phyloP scores from a whole-genome alignment of 345 rosid genomes.

The Pistacia atlantica region DNA sequence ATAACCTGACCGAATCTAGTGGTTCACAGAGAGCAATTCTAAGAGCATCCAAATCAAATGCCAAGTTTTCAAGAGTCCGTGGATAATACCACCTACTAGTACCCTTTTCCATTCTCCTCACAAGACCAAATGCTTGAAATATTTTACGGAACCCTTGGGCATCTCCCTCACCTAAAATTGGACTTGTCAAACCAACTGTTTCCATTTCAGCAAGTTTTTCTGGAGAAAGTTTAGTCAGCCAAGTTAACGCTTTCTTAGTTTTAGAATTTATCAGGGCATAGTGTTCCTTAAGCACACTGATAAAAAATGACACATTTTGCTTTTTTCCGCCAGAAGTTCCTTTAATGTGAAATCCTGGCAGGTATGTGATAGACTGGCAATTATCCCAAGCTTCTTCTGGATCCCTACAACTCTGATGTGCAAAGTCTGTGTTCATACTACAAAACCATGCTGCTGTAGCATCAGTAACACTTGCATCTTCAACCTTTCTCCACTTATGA shows the following conservation, averaged over 20 bases:
- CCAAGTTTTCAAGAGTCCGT: slow-evolving; percentile 61
- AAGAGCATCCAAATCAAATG: slow-evolving; percentile 87
- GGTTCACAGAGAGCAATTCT: slow-evolving; percentile 78
- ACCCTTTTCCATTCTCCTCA: slow-evolving; percentile 62
- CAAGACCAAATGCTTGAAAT: slow-evolving; percentile 83
- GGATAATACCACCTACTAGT: slow-evolving; percentile 82
- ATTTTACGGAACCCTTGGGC: slow-evolving; percentile 53
- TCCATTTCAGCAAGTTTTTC: slow-evolving; percentile 83
- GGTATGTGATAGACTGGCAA: slow-evolving; percentile 51
- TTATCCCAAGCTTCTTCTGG: slow-evolving; percentile 82
- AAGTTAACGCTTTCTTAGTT: slow-evolving; percentile 68
- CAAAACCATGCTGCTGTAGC: slow-evolving; percentile 82
- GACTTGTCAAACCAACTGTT: slow-evolving; percentile 75
- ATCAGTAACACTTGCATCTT: slow-evolving; percentile 43
- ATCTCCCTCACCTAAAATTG: slow-evolving; percentile 48
- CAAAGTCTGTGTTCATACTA: slow-evolving; percentile 79
- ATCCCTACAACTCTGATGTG: slow-evolving; percentile 64
- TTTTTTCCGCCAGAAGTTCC: slow-evolving; percentile 59
- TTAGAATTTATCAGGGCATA: slow-evolving; percentile 47
- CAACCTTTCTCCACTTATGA: slow-evolving; percentile 85
- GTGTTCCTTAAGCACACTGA: slow-evolving; percentile 70
- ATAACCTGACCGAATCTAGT: slow-evolving; percentile 69
- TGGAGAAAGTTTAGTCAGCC: slow-evolving; percentile 74
- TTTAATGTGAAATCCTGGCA: slow-evolving; percentile 77
- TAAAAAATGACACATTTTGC: slow-evolving; percentile 75